phyloP scores from a whole-genome alignment of 306 rosid species.

The Trifolium repens region DNA sequence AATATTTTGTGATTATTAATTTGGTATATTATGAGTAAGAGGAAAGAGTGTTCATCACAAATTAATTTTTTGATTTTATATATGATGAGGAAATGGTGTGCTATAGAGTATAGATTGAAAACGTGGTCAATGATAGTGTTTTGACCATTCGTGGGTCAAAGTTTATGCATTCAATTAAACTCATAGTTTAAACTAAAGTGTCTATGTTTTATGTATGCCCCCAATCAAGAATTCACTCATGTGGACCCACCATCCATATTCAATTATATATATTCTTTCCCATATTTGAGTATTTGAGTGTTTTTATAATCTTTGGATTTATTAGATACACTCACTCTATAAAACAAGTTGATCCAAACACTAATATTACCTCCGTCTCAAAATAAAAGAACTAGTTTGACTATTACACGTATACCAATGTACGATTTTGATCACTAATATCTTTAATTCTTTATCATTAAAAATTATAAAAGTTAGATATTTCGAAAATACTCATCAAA shows the following conservation, averaged over 20 bases:
- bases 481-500: too few relatives aligned
- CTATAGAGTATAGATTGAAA: slow-evolving; percentile 35
- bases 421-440: too few relatives aligned
- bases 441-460: too few relatives aligned
- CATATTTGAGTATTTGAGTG: neutral
- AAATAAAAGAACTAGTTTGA: too few relatives aligned
- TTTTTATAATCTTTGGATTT: neutral
- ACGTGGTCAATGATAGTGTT: slow-evolving; percentile 54
- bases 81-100: neutral
- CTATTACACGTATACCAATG: too few relatives aligned
- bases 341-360: too few relatives aligned
- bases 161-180: neutral
- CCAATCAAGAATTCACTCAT: slow-evolving; percentile 25
- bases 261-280: neutral
- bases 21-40: slow-evolving; percentile 6
- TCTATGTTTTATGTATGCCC: slow-evolving; percentile 18
- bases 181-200: neutral
- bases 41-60: neutral
- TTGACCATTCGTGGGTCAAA: slow-evolving; percentile 48
- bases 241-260: neutral
- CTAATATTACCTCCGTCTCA: too few relatives aligned
- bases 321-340: too few relatives aligned
- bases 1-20: neutral
- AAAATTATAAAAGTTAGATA: too few relatives aligned
- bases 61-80: too few relatives aligned